Percentiles rank a stretch among this genome's conserved stretches.
phyloP scores from a whole-genome alignment of 1,284 basidiomycete genomes.

The Filobasidium uniguttulatum region DNA sequence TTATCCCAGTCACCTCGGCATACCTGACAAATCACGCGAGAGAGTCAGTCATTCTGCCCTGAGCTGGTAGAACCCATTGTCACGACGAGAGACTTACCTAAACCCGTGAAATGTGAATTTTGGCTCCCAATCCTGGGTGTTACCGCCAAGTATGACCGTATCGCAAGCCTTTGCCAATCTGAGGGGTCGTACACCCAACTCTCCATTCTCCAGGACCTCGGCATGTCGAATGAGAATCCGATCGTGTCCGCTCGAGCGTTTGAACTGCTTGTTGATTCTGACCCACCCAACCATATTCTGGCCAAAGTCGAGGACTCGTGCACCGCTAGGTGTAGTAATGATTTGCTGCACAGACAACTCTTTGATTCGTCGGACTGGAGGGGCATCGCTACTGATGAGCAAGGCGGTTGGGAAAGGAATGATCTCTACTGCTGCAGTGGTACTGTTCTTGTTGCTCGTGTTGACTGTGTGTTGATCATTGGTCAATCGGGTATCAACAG shows the following conservation, averaged over 20 bases:
- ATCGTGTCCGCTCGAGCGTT: neutral
- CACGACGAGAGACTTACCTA: slow-evolving; percentile 19
- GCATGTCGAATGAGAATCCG: slow-evolving; percentile 19
- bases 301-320: slow-evolving; percentile 27
- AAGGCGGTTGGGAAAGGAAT: slow-evolving; percentile 8
- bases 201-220: slow-evolving; percentile 24
- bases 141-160: slow-evolving; percentile 15
- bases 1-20: too few relatives aligned
- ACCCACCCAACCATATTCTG: slow-evolving; percentile 30
- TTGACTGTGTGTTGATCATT: slow-evolving; percentile 7
- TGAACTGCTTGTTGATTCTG: slow-evolving; percentile 9
- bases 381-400: slow-evolving; percentile 21
- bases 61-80: neutral
- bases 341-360: slow-evolving; percentile 15
- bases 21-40: slow-evolving; percentile 5
- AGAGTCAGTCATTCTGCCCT: neutral
- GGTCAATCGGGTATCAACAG: slow-evolving; percentile 14
- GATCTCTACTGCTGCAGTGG: slow-evolving; percentile 9
- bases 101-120: slow-evolving; percentile 22
- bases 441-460: neutral
- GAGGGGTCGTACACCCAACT: slow-evolving; percentile 21
- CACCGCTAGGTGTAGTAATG: slow-evolving; percentile 21
- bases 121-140: slow-evolving; percentile 12
- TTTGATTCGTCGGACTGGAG: slow-evolving; percentile 20
- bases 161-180: slow-evolving; percentile 17